Percentiles rank a stretch among this genome's conserved stretches.
Evolutionary conservation across 495 filamentous ascomycete species (phyloP).

Genomic region (Penicillium bovifimosum): DNA sequence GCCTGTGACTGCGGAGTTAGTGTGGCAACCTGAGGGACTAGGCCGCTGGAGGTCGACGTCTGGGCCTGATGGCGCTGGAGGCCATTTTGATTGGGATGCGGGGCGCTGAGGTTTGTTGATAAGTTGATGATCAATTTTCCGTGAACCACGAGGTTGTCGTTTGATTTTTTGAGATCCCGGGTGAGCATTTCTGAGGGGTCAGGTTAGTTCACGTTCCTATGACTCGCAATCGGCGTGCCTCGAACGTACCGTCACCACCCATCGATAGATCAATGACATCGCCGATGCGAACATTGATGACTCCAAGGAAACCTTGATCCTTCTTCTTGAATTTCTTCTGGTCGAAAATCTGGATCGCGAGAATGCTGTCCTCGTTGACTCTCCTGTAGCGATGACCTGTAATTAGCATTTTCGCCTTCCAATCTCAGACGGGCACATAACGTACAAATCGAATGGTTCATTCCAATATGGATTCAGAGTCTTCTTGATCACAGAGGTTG

Average conservation of each 20-base stretch:
- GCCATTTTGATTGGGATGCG: slow-evolving; percentile 44
- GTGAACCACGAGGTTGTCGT: slow-evolving; percentile 94
- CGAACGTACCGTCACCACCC: slow-evolving; percentile 79
- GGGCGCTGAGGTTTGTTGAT: slow-evolving; percentile 73
- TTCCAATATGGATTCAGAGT: slow-evolving; percentile 99
- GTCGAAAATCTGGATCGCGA: slow-evolving; percentile 97
- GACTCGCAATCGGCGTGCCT: slow-evolving; percentile 5
- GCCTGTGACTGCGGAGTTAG: slow-evolving; percentile 24
- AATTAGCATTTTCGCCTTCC: slow-evolving; percentile 2
- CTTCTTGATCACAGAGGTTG: slow-evolving; percentile 91
- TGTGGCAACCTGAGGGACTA: slow-evolving; percentile 35
- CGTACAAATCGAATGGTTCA: slow-evolving; percentile 94
- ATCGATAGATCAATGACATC: slow-evolving; percentile 84
- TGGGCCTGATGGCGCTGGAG: slow-evolving; percentile 34
- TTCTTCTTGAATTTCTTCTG: slow-evolving; percentile 99
- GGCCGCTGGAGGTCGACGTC: slow-evolving; percentile 36
- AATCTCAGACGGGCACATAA: slow-evolving; percentile 19
- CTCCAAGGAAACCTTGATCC: slow-evolving; percentile 96
- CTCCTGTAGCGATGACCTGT: slow-evolving; percentile 46
- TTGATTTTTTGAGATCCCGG: slow-evolving; percentile 96
- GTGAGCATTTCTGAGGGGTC: slow-evolving; percentile 79
- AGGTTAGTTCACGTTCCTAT: slow-evolving; percentile 8
- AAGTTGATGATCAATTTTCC: slow-evolving; percentile 95
- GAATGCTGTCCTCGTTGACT: slow-evolving; percentile 88
- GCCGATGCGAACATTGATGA: slow-evolving; percentile 94